Evolutionary conservation across 495 filamentous ascomycete species (phyloP).

Genomic region (Evernia prunastri): DNA sequence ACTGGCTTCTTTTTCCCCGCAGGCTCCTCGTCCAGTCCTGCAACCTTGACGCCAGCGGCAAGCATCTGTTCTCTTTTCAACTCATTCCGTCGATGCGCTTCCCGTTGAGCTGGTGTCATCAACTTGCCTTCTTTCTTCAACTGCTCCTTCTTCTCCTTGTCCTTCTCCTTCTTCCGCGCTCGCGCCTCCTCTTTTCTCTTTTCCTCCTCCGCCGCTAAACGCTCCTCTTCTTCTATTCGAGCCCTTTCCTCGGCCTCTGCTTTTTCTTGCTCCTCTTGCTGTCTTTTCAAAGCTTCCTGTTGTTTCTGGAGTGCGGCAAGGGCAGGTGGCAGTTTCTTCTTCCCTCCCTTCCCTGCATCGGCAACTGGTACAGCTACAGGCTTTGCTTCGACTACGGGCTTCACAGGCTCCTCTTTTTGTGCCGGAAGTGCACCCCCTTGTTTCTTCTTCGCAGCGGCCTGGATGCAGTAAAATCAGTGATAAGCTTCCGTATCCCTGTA

Average conservation of each 20-base stretch:
- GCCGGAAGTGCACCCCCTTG: conserved; percentile 47
- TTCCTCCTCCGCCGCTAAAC: conserved; percentile 65
- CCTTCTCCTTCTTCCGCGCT: conserved; percentile 83
- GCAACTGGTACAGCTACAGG: conserved; percentile 38
- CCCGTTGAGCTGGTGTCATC: conserved; percentile 87
- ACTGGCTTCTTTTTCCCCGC: conserved; percentile 66
- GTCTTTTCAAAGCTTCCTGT: conserved; percentile 71
- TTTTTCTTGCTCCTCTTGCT: conserved; percentile 70
- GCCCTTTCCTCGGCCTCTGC: conserved; percentile 66
- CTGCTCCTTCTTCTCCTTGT: conserved; percentile 92
- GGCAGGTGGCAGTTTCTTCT: conserved; percentile 83
- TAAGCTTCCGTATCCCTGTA: not conserved
- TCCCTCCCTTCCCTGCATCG: conserved; percentile 60
- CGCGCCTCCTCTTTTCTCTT: conserved; percentile 66
- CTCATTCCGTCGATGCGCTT: conserved; percentile 75
- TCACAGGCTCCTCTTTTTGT: conserved; percentile 46
- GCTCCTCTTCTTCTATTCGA: conserved; percentile 62
- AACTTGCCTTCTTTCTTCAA: conserved; percentile 93
- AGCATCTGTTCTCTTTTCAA: conserved; percentile 91
- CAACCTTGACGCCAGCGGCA: conserved; percentile 76
- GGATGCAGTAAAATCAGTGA: conserved; percentile 20
- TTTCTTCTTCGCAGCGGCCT: conserved; percentile 60
- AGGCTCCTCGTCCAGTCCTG: conserved; percentile 52
- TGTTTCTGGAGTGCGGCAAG: conserved; percentile 82
- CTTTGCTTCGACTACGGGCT: conserved; percentile 37